A percentile compares a stretch with the other conserved stretches of the same genome.
These are phyloP conservation scores for Colletotrichum sp. DNA, from an alignment of 2,329 filamentous ascomycete species.

Conservation along the genomic window DNA sequence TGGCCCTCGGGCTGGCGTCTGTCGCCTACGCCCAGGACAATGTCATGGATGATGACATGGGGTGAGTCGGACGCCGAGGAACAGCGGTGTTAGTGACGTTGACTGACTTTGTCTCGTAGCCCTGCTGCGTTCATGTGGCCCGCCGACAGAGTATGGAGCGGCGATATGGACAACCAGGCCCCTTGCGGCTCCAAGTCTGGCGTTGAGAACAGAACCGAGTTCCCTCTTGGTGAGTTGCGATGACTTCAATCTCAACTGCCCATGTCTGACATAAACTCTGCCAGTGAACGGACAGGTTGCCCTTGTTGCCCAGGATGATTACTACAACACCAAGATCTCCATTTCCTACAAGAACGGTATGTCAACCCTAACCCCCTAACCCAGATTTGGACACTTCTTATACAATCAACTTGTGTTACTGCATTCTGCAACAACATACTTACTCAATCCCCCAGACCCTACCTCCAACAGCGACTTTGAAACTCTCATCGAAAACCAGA, in stretches of 20 bases:
- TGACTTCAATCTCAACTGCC: not conserved
- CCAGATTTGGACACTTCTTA: not conserved
- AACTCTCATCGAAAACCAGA: conserved; percentile 31
- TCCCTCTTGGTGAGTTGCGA: conserved; percentile 49
- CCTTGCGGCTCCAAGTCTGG: conserved; percentile 56
- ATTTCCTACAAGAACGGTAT: conserved; percentile 55
- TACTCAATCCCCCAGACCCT: conserved; percentile 28
- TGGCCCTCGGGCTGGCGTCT: conserved; percentile 8
- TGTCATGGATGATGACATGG: conserved; percentile 23
- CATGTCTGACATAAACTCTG: not conserved
- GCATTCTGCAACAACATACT: not conserved
- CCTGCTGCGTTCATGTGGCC: conserved; percentile 63
- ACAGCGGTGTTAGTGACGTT: not conserved
- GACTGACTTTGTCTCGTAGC: conserved; percentile 30
- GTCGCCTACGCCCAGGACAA: conserved; percentile 2
- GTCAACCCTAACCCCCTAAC: conserved; percentile 14
- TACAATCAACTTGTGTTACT: not conserved
- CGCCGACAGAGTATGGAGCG: conserved; percentile 54
- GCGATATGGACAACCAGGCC: conserved; percentile 52
- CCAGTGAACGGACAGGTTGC: conserved; percentile 54
- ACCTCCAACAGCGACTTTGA: conserved; percentile 34
- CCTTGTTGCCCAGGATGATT: conserved; percentile 57
- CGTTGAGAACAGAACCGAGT: conserved; percentile 52
- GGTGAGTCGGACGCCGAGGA: not conserved
- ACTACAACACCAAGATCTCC: conserved; percentile 53